These are phyloP conservation scores for Euphorbia tirucalli DNA, from an alignment of 345 rosid genomes.

Conservation along the genomic window DNA sequence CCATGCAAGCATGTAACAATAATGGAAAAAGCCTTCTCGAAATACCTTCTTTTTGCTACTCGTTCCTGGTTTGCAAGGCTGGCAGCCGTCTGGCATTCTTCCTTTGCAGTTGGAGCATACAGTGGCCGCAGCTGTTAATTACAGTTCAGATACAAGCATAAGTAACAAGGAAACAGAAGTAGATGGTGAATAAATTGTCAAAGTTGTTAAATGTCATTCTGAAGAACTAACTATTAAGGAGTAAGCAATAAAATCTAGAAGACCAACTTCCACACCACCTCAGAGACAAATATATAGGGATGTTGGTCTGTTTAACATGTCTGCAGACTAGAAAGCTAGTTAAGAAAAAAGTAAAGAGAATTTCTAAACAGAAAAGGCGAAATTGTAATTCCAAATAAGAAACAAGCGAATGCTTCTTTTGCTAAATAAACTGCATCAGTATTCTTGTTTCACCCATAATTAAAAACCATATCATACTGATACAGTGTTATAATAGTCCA, in stretches of 20 bases:
- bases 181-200: not conserved
- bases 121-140: not conserved
- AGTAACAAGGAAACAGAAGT: not conserved
- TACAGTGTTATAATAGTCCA: not conserved
- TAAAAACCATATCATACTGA: not conserved
- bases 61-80: slow-evolving; percentile 14
- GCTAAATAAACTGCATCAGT: too few species aligned
- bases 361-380: too few species aligned
- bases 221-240: not conserved
- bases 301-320: not conserved
- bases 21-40: not conserved
- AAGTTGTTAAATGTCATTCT: not conserved
- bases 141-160: not conserved
- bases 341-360: too few species aligned
- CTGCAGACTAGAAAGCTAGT: not conserved
- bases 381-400: not conserved
- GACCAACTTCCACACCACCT: not conserved
- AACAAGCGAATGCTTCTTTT: too few species aligned
- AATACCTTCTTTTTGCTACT: slow-evolving; percentile 13
- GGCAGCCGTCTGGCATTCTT: slow-evolving; percentile 1
- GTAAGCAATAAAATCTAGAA: not conserved
- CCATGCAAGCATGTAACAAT: not conserved
- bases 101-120: slow-evolving; percentile 11
- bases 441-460: not conserved
- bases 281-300: not conserved